Percentiles rank a stretch among this genome's conserved stretches.
Evolutionary conservation across 1,284 basidiomycete genomes (phyloP).

Genomic region (Moesziomyces parantarcticus): DNA sequence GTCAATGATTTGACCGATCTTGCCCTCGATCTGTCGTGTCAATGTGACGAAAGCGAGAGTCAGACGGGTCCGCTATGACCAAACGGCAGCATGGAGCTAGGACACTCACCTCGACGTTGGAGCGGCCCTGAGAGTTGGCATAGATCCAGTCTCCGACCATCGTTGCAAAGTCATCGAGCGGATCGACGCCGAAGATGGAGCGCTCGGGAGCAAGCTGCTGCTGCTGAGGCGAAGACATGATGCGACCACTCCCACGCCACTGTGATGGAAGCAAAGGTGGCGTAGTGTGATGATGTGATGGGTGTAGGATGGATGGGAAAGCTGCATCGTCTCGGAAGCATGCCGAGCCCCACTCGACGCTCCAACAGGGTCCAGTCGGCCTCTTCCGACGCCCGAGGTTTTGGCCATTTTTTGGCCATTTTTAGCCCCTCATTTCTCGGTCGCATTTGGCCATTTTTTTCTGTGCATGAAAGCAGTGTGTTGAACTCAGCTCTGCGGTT

Average conservation of each 20-base stretch:
- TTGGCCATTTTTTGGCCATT: not conserved
- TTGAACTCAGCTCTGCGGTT: too few relatives aligned
- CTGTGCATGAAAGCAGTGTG: not conserved
- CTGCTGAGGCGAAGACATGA: constrained; percentile 36
- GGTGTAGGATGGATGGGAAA: constrained; percentile 4
- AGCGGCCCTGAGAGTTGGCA: constrained; percentile 66
- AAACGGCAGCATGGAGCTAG: not conserved
- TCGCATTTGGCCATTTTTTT: not conserved
- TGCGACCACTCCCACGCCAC: not conserved
- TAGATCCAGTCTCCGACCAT: constrained; percentile 89
- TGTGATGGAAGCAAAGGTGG: not conserved
- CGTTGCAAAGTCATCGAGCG: constrained; percentile 91
- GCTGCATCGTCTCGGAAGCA: not conserved
- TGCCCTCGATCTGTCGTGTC: constrained; percentile 83
- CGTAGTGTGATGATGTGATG: not conserved
- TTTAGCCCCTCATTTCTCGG: not conserved
- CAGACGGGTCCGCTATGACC: constrained; percentile 65
- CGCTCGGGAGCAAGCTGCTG: constrained; percentile 73
- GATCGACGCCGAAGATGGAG: constrained; percentile 90
- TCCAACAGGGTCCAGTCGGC: not conserved
- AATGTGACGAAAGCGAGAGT: too few relatives aligned
- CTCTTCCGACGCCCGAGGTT: not conserved
- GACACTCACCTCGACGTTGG: constrained; percentile 71
- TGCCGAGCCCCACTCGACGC: not conserved
- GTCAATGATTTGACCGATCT: constrained; percentile 84